Evolutionary conservation across 164 flowering plant genomes (phyloP).

Genomic region (Kingdonia uniflora): DNA sequence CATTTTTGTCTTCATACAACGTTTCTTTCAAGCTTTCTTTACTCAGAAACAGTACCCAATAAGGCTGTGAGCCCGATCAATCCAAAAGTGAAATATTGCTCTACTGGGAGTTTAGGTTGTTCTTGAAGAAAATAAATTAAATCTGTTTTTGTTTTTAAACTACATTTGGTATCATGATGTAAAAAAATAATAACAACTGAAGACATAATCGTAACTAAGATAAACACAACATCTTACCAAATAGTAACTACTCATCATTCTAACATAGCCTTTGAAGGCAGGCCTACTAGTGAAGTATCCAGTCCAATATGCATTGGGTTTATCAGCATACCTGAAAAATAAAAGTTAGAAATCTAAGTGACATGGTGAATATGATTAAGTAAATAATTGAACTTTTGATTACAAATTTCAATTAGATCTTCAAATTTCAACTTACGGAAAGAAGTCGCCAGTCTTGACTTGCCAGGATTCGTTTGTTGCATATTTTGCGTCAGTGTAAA

Average conservation of each 20-base stretch:
- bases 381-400: background rate
- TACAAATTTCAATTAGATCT: background rate
- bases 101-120: no score
- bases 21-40: no score
- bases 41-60: no score
- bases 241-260: conserved; percentile 77
- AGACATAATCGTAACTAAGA: background rate
- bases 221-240: conserved; percentile 33
- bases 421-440: conserved; percentile 61
- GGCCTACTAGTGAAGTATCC: conserved; percentile 95
- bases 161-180: no score
- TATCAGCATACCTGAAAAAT: conserved; percentile 76
- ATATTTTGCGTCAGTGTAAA: conserved; percentile 88
- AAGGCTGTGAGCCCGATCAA: no score
- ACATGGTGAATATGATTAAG: background rate
- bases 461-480: conserved; percentile 69
- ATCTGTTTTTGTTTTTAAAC: no score
- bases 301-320: conserved; percentile 86
- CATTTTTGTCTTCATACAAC: no score
- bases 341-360: conserved; percentile 3
- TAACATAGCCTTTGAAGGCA: conserved; percentile 73
- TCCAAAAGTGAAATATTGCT: no score
- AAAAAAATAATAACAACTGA: background rate
- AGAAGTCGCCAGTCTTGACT: conserved; percentile 72
- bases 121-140: no score